Base-by-base conservation (phyloP, 257 asterid species). In the Solanum gracilifrons region DNA sequence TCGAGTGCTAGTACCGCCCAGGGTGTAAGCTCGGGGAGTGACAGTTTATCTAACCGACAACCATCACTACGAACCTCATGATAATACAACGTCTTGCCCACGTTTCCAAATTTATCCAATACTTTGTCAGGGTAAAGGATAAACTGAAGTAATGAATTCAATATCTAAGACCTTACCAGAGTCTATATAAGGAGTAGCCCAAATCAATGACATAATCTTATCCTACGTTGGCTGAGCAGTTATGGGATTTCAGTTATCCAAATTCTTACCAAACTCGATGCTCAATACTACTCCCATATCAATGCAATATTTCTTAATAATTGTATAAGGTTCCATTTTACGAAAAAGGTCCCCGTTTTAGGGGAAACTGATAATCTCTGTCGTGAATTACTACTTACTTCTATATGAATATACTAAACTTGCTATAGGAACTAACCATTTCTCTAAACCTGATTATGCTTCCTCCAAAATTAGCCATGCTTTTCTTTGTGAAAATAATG, bases 341-440 rank as follows among this genome's bases (percentile, higher is more conserved):
- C 0, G 8, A 48, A 51, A 51, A 51, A 51, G 23, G 23, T 1
- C 1, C 4, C 9, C 9, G 0, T 1, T 51, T 51, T 2, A 5
- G 3, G 23, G 9, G 23, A 18, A 51, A 51, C 0, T 51, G 9
- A 51, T 51, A 51, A 51, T 51, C 23, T 51, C 1, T 16, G 3
- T 51, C n/a, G 3, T 18, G n/a, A 51, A 18, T 51, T 46, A 46
- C 55, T 13, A 46, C 55, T 46, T 46, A 46, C 55, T 46, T 46
- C 55, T 46, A 13, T 46, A 4, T 46, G 2, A 1, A 46, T 46
- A 43, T 43, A 46, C 55, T 46, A 46, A 46, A 46, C 18, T 46
- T 46, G 55, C 18, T 46, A 12, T 13, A 46, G 18, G 18, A 46
- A 46, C 55, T 46, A 13, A 41, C 3, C 1, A 6, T 16, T 51